Conservation (phyloP, 208 protist species). For the Leishmania tropica region DNA sequence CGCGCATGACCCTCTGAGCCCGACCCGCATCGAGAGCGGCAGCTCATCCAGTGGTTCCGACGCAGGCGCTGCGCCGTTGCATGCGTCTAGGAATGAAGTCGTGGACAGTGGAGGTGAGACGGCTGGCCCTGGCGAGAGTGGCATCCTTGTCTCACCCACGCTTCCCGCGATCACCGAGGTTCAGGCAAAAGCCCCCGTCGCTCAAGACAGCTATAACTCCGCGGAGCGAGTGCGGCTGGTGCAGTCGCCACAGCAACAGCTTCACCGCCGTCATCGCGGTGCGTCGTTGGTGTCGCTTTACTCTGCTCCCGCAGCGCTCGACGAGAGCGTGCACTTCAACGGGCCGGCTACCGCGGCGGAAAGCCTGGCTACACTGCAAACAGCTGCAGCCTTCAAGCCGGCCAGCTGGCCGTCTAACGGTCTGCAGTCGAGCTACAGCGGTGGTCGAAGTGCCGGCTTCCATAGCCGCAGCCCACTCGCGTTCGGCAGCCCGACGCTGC, state of each 20-base stretch:
- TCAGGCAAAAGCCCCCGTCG: not conserved
- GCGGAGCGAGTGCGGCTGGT: not conserved
- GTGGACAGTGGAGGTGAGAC: not conserved
- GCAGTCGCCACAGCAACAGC: not conserved
- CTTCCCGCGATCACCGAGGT: not conserved
- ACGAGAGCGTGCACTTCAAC: not conserved
- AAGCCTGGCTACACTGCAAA: not conserved
- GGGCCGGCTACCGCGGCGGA: not conserved
- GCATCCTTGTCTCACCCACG: not conserved
- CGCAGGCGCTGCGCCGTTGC: not conserved
- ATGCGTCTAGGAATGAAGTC: not conserved
- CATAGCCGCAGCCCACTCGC: not conserved
- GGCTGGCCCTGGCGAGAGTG: not conserved
- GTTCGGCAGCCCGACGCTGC: not conserved
- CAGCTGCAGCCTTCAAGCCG: not conserved
- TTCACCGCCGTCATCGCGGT: not conserved
- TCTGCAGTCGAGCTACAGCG: not conserved
- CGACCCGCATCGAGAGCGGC: not conserved
- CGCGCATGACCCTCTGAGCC: not conserved
- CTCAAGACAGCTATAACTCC: not conserved
- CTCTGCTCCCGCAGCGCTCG: not conserved
- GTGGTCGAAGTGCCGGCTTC: not conserved
- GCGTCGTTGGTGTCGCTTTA: not conserved
- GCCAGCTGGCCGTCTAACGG: not conserved
- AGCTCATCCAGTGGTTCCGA: not conserved